Evolutionary conservation across 2,329 filamentous ascomycete species (phyloP).

Genomic region (Xylaria sp.): DNA sequence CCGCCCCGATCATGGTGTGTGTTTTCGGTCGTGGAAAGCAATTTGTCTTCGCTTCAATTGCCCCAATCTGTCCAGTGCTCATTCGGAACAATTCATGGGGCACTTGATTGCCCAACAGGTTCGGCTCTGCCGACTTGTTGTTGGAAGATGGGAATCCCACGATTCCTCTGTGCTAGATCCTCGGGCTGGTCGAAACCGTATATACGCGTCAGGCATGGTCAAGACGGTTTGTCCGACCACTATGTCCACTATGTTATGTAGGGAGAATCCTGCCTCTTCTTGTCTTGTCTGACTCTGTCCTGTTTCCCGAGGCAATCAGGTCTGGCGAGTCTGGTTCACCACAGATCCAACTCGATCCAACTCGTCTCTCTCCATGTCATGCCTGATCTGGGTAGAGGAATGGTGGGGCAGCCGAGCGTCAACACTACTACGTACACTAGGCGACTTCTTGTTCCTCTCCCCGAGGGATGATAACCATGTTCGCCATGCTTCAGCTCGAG

Average conservation of each 20-base stretch:
- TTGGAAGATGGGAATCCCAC: slow-evolving; percentile 20
- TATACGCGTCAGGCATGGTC: slow-evolving; percentile 6
- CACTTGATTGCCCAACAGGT: neutral
- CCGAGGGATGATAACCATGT: slow-evolving; percentile 32
- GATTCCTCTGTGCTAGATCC: slow-evolving; percentile 19
- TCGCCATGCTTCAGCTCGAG: slow-evolving; percentile 24
- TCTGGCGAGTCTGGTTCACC: slow-evolving; percentile 1
- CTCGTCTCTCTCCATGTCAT: slow-evolving; percentile 21
- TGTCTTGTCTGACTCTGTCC: neutral
- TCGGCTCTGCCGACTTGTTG: slow-evolving; percentile 24
- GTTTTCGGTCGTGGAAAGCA: slow-evolving; percentile 3
- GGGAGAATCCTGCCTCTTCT: neutral
- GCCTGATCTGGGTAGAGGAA: slow-evolving; percentile 18
- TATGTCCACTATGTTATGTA: no score
- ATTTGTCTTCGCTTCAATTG: slow-evolving; percentile 30
- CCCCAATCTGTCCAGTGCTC: slow-evolving; percentile 17
- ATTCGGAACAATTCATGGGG: neutral
- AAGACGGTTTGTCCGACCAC: slow-evolving; percentile 30
- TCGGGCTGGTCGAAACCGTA: neutral
- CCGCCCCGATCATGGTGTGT: neutral
- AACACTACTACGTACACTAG: neutral
- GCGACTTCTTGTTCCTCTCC: slow-evolving; percentile 28
- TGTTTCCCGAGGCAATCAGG: neutral
- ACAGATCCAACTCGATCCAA: neutral
- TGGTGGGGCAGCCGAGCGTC: slow-evolving; percentile 21